phyloP scores from a whole-genome alignment of 169 alveolate species.

The Gregarina niphandrodes region DNA sequence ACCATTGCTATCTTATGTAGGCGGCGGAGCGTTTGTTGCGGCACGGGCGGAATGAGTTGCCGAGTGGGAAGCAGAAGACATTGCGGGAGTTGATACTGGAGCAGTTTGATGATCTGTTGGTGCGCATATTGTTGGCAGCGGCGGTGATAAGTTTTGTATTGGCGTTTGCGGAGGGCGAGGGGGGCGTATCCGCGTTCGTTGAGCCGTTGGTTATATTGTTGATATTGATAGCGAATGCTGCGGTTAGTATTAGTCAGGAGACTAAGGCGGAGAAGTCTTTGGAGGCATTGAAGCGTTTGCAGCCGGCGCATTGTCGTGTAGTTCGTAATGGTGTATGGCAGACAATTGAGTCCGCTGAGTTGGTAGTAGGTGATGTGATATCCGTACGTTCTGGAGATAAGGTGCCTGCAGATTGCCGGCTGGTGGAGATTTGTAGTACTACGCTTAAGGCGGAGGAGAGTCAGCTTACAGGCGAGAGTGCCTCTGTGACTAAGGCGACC shows the following conservation, averaged over 20 bases:
- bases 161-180: slow-evolving; percentile 62
- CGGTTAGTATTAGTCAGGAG: slow-evolving; percentile 93
- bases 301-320: slow-evolving; percentile 65
- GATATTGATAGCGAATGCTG: slow-evolving; percentile 75
- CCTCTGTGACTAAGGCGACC: slow-evolving; percentile 44
- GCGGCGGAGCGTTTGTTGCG: slow-evolving; percentile 8
- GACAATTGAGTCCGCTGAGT: slow-evolving; percentile 56
- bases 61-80: slow-evolving; percentile 42
- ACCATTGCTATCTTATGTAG: too few species aligned
- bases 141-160: slow-evolving; percentile 75
- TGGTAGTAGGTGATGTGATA: slow-evolving; percentile 90
- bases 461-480: slow-evolving; percentile 85
- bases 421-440: slow-evolving; percentile 63
- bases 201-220: slow-evolving; percentile 78
- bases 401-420: slow-evolving; percentile 90
- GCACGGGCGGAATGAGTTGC: slow-evolving; percentile 12
- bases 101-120: slow-evolving; percentile 77
- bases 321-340: slow-evolving; percentile 73
- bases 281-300: slow-evolving; percentile 76
- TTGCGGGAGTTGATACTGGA: slow-evolving; percentile 57
- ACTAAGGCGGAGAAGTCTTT: slow-evolving; percentile 87
- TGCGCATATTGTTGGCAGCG: slow-evolving; percentile 73
- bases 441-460: slow-evolving; percentile 73
- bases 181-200: slow-evolving; percentile 72
- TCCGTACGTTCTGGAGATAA: slow-evolving; percentile 78